Conservation (phyloP, 202 grass and related monocot species). For the Eragrostis tef region DNA sequence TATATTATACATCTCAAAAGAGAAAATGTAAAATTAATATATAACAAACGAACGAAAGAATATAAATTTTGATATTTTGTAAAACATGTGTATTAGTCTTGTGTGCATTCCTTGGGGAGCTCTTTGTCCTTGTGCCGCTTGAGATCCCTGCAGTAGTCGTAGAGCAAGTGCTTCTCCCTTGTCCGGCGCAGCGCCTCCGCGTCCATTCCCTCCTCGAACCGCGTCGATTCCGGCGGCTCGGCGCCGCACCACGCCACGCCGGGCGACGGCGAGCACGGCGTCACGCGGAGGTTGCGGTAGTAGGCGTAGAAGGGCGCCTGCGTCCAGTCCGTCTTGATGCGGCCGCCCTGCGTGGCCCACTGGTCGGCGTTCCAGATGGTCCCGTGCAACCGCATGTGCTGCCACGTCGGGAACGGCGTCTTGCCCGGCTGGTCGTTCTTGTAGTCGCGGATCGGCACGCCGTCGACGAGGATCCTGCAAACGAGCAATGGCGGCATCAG, state of each 20-base stretch:
- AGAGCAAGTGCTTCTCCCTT: slow-evolving; percentile 53
- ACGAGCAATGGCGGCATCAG: background rate
- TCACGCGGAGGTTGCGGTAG: slow-evolving; percentile 52
- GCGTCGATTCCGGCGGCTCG: slow-evolving; percentile 41
- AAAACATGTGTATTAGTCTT: background rate
- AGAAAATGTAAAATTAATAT: background rate
- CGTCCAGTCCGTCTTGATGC: slow-evolving; percentile 73
- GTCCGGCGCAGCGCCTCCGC: slow-evolving; percentile 38
- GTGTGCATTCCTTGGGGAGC: slow-evolving; percentile 55
- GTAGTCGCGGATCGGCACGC: slow-evolving; percentile 57
- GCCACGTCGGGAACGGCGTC: slow-evolving; percentile 56
- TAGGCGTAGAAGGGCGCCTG: slow-evolving; percentile 60
- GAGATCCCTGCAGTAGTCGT: slow-evolving; percentile 63
- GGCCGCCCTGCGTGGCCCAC: slow-evolving; percentile 76
- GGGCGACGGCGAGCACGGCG: slow-evolving; percentile 24
- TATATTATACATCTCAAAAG: background rate
- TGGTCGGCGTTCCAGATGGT: slow-evolving; percentile 82
- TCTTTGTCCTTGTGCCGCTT: slow-evolving; percentile 43
- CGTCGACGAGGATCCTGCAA: slow-evolving; percentile 64
- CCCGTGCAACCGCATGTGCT: slow-evolving; percentile 56
- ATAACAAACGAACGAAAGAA: background rate
- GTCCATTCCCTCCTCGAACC: slow-evolving; percentile 47
- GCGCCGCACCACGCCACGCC: slow-evolving; percentile 46
- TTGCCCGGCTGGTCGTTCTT: slow-evolving; percentile 45
- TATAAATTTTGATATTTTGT: background rate